Evolutionary conservation across 176 grass and related monocot genomes (phyloP).

Genomic region (Themeda triandra): DNA sequence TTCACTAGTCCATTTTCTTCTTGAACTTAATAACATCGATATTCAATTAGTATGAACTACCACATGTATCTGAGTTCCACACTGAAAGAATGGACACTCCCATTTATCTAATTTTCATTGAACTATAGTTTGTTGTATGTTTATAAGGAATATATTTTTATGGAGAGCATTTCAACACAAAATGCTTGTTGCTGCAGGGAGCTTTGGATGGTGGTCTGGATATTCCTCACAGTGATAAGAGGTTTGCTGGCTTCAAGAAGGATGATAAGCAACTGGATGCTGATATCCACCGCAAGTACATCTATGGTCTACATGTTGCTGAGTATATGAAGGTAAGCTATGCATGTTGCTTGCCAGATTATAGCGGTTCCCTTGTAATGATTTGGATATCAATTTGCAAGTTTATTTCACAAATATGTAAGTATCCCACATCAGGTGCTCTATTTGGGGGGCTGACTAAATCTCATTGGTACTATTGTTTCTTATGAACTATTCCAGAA

Average conservation of each 20-base stretch:
- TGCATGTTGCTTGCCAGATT: not conserved
- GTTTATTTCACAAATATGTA: not conserved
- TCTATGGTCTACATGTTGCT: constrained; percentile 71
- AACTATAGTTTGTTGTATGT: not conserved
- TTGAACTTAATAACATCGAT: not conserved
- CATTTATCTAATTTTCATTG: not conserved
- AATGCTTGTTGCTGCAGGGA: constrained; percentile 35
- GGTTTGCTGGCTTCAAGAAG: constrained; percentile 87
- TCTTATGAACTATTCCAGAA: constrained; percentile 24
- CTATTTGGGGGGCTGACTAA: not conserved
- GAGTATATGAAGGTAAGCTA: constrained; percentile 72
- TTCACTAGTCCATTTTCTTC: not conserved
- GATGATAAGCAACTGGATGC: constrained; percentile 67
- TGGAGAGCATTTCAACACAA: not conserved
- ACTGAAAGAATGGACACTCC: not conserved
- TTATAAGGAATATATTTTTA: not conserved
- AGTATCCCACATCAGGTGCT: not conserved
- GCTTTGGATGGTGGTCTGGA: constrained; percentile 83
- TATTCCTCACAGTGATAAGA: constrained; percentile 79
- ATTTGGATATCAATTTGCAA: not conserved
- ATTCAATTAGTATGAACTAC: not conserved
- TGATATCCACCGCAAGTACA: constrained; percentile 73
- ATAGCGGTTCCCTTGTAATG: not conserved
- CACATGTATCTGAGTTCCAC: not conserved
- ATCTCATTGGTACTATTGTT: not conserved